These are phyloP conservation scores for Globisporangium rhizosaccharum DNA, from an alignment of 352 stramenopile species.

Conservation along the genomic window DNA sequence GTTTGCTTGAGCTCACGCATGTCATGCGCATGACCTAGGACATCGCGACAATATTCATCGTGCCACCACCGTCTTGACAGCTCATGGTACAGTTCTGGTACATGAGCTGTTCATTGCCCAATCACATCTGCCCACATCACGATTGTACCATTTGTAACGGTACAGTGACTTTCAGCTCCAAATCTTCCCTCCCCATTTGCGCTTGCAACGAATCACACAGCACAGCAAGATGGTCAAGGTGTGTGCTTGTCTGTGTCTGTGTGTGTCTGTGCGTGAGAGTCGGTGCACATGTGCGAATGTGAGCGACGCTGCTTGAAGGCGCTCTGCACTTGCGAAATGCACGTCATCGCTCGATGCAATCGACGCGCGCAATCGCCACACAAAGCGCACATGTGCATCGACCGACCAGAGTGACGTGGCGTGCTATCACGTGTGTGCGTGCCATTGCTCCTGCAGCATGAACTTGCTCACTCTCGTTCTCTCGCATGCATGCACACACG, in stretches of 20 bases:
- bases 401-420: no score
- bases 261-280: constrained; percentile 5
- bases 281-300: not conserved
- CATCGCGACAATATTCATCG: no score
- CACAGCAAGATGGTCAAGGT: constrained; percentile 59
- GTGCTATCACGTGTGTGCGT: not conserved
- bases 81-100: no score
- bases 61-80: no score
- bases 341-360: not conserved
- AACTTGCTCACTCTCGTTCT: not conserved
- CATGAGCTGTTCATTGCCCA: no score
- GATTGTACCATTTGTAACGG: no score
- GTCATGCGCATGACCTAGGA: no score
- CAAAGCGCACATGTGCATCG: no score
- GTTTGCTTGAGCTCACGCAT: no score
- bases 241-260: constrained; percentile 4
- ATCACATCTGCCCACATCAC: no score
- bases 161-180: not conserved
- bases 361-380: not conserved
- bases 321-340: no score
- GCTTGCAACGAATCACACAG: not conserved
- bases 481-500: not conserved
- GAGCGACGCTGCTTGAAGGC: not conserved
- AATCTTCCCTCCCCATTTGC: constrained; percentile 10
- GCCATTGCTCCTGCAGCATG: not conserved